Base-by-base conservation (phyloP, 495 filamentous ascomycete genomes). In the Lasiosphaeria miniovina region DNA sequence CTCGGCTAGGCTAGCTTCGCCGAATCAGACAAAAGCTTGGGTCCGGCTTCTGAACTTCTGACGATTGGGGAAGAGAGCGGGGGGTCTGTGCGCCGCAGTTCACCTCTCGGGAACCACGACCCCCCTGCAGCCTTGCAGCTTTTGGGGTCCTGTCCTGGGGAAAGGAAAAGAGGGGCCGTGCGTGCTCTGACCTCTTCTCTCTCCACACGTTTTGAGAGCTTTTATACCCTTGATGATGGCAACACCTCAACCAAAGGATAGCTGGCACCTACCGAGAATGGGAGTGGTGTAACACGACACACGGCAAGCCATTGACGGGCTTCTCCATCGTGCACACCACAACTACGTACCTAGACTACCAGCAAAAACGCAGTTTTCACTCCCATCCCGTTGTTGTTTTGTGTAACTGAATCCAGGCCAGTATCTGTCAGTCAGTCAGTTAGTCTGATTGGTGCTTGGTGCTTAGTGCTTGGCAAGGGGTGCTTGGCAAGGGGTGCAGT, bases 11-110 rank as follows among this genome's bases (percentile, higher is more conserved):
- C 43, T 46, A 35, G 49, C 49, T 32, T 17, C 10, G 45, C 52
- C 59, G 52, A 61, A 61, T 61, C 52, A 61, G 49, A 34, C 32
- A 15, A 33, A 15, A 32, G 24, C 49, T 15, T 34, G 36, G 10
- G 45, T 34, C 36, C 14, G 36, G 45, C 58, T 41, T 46, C 43
- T 4, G 33, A 24, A 24, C 24, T 2, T 24, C 24, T 24, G 24
- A 24, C 24, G 2, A 2, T 24, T 24, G 24, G 24, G 24, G 24
- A 24, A 24, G 24, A 24, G 24, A 24, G 24, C 2, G 24, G 24
- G 24, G 24, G 24, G 24, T 24, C 24, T 24, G 24, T 24, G 43
- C 15, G 43, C 43, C 14, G 43, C 43, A 11, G 3, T 1, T n/a
- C 5, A 46, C 43, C 43, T n/a, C 43, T 46, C 12, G 15, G 15